Evolutionary conservation across 345 rosid genomes (phyloP).

Genomic region (Melaleuca alternifolia): DNA sequence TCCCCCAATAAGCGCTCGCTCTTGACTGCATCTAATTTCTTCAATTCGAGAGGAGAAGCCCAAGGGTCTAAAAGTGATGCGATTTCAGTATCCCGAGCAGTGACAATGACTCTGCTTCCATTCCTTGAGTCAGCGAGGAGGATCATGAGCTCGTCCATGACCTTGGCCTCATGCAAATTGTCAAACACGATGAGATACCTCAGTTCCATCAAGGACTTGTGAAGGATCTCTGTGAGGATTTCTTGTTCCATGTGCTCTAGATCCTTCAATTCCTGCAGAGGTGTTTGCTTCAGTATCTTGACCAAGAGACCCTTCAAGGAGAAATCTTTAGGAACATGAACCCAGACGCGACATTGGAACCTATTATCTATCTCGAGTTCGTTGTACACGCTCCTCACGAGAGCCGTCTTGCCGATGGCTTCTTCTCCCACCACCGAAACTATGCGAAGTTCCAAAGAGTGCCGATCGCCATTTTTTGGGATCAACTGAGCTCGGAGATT

Average conservation of each 20-base stretch:
- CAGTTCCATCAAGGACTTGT: neutral
- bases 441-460: rapidly evolving
- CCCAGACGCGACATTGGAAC: neutral
- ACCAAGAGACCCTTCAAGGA: neutral
- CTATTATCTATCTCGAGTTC: slow-evolving; percentile 3
- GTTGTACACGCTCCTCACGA: slow-evolving; percentile 7
- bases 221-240: neutral
- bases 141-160: neutral
- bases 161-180: rapidly evolving
- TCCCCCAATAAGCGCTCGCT: neutral
- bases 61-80: neutral
- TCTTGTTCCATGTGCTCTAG: neutral
- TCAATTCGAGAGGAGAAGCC: neutral
- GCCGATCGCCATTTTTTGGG: neutral
- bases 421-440: slow-evolving; percentile 10
- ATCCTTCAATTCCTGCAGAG: neutral
- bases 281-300: neutral
- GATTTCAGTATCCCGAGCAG: neutral
- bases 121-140: neutral
- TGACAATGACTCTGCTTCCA: neutral
- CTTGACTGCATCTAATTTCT: neutral
- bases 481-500: neutral
- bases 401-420: slow-evolving; percentile 24
- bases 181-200: slow-evolving; percentile 10
- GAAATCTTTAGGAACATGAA: neutral